Base-by-base conservation (phyloP, 108 stramenopile species). In the Phaeodactylum tricornutum region DNA sequence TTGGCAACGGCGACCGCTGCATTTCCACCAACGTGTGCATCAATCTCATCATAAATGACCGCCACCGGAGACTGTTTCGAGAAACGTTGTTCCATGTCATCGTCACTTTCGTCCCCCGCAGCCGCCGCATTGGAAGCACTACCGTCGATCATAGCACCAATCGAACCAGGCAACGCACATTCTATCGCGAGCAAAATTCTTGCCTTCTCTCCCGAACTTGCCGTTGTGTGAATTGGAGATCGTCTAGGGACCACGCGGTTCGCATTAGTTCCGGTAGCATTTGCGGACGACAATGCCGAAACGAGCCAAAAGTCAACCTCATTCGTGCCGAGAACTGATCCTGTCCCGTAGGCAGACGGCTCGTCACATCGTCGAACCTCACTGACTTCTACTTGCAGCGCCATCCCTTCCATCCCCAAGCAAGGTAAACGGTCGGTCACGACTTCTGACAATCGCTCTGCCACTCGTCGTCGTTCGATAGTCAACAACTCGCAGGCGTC, bases 1-100 rank as follows among this genome's bases (percentile, higher is more conserved):
- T 71, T 79, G 31, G 77, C 81, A 39, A 88, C 67, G 15, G 87
- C 65, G 12, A 81, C 74, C 19, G 82, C 82, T 19, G 87, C 81
- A n/a, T 76, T 41, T 23, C 87, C 87, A 27, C 87, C 87, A 24
- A 88, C 82, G 55, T 88, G 87, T 22, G 82, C 79, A 61, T 88
- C 87, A 37, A 88, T 88, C 48, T 88, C 87, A 50, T 88, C 87
- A 44, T 84, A 88, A 14, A 88, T 63, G 11, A 88, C 78, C 27
- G 79, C 57, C 2, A 84, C 66, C 2, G 86, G 81, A 46, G 56
- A 59, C 6, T 41, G n/a, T 3, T 28, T 39, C n/a, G n/a, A n/a
- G n/a, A n/a, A n/a, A n/a, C n/a, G n/a, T n/a, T n/a, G n/a, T 9
- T 34, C 9, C 36, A 26, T 1, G 23, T 24, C 9, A 36, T 33